These are phyloP conservation scores for Filosporella fistucella DNA, from an alignment of 495 filamentous ascomycete species.

Conservation along the genomic window DNA sequence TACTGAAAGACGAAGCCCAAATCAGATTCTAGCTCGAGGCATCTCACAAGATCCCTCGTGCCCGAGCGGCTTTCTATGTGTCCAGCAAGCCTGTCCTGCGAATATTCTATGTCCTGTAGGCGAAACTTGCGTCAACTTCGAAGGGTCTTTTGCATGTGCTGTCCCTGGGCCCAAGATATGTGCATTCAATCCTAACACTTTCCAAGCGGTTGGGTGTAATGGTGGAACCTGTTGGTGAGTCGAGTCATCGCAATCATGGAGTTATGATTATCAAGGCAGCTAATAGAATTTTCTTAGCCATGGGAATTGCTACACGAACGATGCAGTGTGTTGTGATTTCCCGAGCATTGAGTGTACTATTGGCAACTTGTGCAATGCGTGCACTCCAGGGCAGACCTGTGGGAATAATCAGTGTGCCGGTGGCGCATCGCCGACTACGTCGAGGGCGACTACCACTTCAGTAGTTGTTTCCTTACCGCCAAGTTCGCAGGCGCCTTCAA, in stretches of 20 bases:
- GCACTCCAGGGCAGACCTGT: constrained; percentile 3
- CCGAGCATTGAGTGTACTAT: neutral
- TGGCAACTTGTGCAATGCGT: neutral
- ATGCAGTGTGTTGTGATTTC: constrained; percentile 4
- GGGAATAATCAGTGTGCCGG: neutral
- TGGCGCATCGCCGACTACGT: neutral
- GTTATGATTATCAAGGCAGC: neutral
- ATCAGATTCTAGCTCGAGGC: neutral
- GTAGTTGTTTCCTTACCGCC: too few relatives aligned
- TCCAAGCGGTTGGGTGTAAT: constrained; percentile 2
- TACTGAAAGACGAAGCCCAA: too few relatives aligned
- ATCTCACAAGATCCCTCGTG: constrained; percentile 5
- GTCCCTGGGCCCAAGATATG: neutral
- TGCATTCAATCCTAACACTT: neutral
- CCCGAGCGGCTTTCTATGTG: constrained; percentile 1
- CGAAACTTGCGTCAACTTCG: neutral
- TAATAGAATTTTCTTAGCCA: neutral
- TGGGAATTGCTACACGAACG: neutral
- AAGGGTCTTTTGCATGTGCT: neutral
- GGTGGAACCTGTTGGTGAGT: constrained; percentile 1
- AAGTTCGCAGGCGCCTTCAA: too few relatives aligned
- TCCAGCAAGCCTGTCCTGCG: neutral
- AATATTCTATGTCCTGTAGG: neutral
- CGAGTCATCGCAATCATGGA: neutral
- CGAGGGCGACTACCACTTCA: neutral